These are phyloP conservation scores for Lactarius vividus DNA, from an alignment of 768 basidiomycete species.

Conservation along the genomic window DNA sequence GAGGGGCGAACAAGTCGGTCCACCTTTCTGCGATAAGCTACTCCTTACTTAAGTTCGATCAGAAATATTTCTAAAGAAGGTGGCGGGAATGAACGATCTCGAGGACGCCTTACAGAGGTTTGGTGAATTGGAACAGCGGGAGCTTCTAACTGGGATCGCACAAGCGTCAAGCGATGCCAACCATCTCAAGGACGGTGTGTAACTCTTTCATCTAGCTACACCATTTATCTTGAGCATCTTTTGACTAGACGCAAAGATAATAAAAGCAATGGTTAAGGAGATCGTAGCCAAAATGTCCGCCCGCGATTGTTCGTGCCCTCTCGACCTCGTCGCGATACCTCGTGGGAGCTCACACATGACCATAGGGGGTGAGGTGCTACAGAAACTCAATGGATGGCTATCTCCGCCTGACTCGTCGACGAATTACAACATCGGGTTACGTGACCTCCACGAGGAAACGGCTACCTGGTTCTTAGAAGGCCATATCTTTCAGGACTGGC, in stretches of 20 bases:
- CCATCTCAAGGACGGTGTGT: neutral
- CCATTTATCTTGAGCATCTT: neutral
- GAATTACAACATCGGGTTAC: neutral
- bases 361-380: neutral
- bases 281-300: neutral
- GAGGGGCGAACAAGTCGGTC: neutral
- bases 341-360: neutral
- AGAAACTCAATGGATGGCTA: neutral
- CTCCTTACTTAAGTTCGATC: neutral
- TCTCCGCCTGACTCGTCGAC: neutral
- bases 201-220: neutral
- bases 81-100: neutral
- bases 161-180: neutral
- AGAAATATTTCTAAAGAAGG: neutral
- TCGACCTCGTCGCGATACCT: neutral
- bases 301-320: neutral
- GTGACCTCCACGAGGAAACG: neutral
- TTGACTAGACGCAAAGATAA: neutral
- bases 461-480: neutral
- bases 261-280: neutral
- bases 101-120: neutral
- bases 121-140: neutral
- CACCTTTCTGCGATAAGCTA: neutral
- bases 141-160: neutral
- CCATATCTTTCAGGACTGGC: neutral